Conservation (phyloP, 768 basidiomycete species). For the Gyrodon lividus region DNA sequence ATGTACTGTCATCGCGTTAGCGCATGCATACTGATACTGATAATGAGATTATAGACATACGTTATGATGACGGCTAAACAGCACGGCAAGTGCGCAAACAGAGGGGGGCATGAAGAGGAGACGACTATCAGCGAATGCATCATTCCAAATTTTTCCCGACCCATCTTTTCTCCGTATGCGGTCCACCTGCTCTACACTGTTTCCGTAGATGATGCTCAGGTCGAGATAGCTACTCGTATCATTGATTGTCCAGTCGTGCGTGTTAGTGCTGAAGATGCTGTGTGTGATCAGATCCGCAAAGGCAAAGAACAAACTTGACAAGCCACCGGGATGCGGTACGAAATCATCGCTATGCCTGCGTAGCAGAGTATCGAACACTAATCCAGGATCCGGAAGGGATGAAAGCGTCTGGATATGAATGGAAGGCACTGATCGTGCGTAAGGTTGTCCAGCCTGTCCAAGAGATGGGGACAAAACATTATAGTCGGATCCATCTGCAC, state of each 20-base stretch:
- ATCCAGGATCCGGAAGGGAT: conserved; percentile 60
- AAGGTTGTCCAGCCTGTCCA: conserved; percentile 61
- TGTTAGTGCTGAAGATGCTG: conserved; percentile 61
- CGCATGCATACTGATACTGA: neutral
- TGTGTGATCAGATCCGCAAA: conserved; percentile 80
- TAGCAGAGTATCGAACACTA: conserved; percentile 73
- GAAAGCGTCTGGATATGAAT: conserved; percentile 39
- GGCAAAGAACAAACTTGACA: conserved; percentile 74
- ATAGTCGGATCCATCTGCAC: conserved; percentile 61
- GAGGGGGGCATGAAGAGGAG: conserved; percentile 73
- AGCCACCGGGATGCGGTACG: conserved; percentile 59
- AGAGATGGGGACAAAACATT: conserved; percentile 52
- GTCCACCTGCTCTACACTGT: conserved; percentile 44
- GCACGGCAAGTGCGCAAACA: conserved; percentile 61
- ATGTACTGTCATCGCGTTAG: conserved; percentile 50
- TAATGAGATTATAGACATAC: conserved; percentile 36
- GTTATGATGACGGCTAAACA: conserved; percentile 75
- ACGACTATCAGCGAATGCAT: conserved; percentile 67
- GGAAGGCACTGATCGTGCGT: conserved; percentile 65
- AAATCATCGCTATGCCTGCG: conserved; percentile 38
- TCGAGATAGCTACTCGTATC: conserved; percentile 74
- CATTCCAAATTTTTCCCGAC: conserved; percentile 62
- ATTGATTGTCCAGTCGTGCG: conserved; percentile 52
- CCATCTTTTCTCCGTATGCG: conserved; percentile 62
- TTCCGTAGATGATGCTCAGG: conserved; percentile 72